Conservation (phyloP, 1,284 basidiomycete species). For the Ganoderma boninense region DNA sequence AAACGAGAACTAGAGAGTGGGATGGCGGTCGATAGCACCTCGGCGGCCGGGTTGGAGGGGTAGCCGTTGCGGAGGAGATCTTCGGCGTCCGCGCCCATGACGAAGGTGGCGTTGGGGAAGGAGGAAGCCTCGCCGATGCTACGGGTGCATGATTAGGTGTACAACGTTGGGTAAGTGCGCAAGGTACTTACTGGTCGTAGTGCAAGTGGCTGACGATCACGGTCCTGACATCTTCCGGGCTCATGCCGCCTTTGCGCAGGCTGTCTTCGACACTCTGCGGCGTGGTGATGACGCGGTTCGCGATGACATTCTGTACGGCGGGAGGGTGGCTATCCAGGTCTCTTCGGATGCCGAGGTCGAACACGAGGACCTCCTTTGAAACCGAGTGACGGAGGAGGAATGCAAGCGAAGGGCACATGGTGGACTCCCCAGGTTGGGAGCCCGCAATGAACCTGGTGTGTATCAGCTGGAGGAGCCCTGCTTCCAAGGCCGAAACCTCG, state of each 20-base stretch:
- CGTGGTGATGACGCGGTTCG: conserved; percentile 36
- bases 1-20: conserved; percentile 52
- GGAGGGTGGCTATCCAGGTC: conserved; percentile 53
- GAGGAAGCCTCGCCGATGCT: conserved; percentile 51
- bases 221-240: conserved; percentile 49
- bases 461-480: conserved; percentile 49
- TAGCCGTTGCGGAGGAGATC: conserved; percentile 48
- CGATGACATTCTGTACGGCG: conserved; percentile 25
- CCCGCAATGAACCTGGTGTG: conserved; percentile 49
- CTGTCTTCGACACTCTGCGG: conserved; percentile 57
- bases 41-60: conserved; percentile 48
- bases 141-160: background rate
- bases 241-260: conserved; percentile 54
- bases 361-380: conserved; percentile 50
- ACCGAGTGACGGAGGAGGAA: conserved; percentile 58
- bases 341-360: conserved; percentile 63
- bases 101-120: conserved; percentile 56
- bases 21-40: conserved; percentile 48
- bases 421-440: conserved; percentile 36
- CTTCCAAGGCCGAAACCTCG: conserved; percentile 59
- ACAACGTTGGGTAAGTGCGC: background rate
- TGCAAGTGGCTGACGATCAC: conserved; percentile 63
- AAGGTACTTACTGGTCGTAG: conserved; percentile 43
- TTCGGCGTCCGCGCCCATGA: conserved; percentile 50
- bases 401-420: conserved; percentile 51